A percentile compares a stretch with the other conserved stretches of the same genome.
Evolutionary conservation across 352 stramenopile species (phyloP).

Genomic region (Thraustochytrium sp.): DNA sequence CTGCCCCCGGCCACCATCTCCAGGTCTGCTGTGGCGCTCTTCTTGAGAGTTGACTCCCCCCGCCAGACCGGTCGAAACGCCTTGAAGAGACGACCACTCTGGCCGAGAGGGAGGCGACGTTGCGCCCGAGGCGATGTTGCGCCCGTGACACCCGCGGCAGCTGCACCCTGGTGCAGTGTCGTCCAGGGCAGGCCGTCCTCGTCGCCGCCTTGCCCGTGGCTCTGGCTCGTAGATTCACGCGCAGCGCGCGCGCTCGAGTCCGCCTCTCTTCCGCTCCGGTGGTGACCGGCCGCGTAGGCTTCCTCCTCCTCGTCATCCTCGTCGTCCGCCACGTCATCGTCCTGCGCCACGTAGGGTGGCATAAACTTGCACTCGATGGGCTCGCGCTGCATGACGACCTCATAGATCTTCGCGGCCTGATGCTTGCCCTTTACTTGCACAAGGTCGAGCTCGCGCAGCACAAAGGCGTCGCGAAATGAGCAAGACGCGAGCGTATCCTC

Average conservation of each 20-base stretch:
- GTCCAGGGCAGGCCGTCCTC: no score
- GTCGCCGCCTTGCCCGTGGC: not conserved
- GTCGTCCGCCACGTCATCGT: not conserved
- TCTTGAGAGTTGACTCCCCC: not conserved
- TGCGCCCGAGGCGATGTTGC: not conserved
- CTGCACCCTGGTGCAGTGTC: no score
- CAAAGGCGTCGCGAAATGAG: not conserved
- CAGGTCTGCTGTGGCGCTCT: not conserved
- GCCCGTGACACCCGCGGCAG: no score
- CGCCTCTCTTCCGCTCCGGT: not conserved
- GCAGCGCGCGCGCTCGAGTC: no score
- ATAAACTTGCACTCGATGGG: slow-evolving; percentile 10
- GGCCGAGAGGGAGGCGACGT: not conserved
- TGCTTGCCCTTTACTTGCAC: slow-evolving; percentile 19
- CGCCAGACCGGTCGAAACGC: not conserved
- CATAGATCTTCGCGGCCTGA: not conserved
- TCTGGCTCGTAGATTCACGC: not conserved
- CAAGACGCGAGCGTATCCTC: not conserved
- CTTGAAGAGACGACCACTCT: not conserved
- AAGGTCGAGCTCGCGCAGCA: slow-evolving; percentile 5
- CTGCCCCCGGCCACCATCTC: not conserved
- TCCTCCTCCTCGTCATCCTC: not conserved
- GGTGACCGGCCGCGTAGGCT: not conserved
- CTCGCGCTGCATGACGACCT: not conserved
- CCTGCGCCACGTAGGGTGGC: not conserved